A percentile compares a stretch with the other conserved stretches of the same genome.
phyloP scores from a whole-genome alignment of 2,329 filamentous ascomycete species.

The Diplodia intermedia region DNA sequence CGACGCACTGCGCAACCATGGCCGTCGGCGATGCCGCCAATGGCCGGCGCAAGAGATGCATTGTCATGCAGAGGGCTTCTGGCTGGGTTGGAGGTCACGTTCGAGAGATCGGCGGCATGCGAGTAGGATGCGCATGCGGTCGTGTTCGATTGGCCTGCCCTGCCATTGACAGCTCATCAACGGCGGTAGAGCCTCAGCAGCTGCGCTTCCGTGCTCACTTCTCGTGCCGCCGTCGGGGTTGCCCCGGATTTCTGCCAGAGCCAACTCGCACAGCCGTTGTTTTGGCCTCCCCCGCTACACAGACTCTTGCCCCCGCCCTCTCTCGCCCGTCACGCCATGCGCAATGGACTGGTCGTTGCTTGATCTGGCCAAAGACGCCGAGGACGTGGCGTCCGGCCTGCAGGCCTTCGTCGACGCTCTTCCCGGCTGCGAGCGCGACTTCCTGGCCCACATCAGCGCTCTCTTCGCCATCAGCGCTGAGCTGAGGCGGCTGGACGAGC shows the following conservation, averaged over 20 bases:
- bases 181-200: slow-evolving; percentile 28
- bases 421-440: slow-evolving; percentile 58
- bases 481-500: slow-evolving; percentile 57
- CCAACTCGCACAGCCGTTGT: background rate
- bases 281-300: slow-evolving; percentile 27
- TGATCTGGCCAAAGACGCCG: slow-evolving; percentile 56
- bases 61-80: slow-evolving; percentile 26
- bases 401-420: slow-evolving; percentile 58
- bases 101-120: slow-evolving; percentile 27
- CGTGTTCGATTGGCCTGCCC: slow-evolving; percentile 27
- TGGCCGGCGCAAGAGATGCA: slow-evolving; percentile 29
- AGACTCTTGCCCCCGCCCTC: slow-evolving; percentile 24
- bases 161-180: slow-evolving; percentile 31
- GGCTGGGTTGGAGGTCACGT: slow-evolving; percentile 22
- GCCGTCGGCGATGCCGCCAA: slow-evolving; percentile 14
- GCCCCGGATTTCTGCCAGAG: slow-evolving; percentile 28
- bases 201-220: slow-evolving; percentile 6
- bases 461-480: slow-evolving; percentile 62
- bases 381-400: slow-evolving; percentile 61
- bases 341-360: slow-evolving; percentile 49
- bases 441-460: slow-evolving; percentile 61
- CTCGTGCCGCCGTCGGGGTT: slow-evolving; percentile 20
- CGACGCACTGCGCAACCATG: slow-evolving; percentile 14
- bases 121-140: slow-evolving; percentile 27
- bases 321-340: slow-evolving; percentile 39